These are phyloP conservation scores for Rhizoclosmatium globosum DNA, from an alignment of 192 early-diverging fungal species.

Conservation along the genomic window DNA sequence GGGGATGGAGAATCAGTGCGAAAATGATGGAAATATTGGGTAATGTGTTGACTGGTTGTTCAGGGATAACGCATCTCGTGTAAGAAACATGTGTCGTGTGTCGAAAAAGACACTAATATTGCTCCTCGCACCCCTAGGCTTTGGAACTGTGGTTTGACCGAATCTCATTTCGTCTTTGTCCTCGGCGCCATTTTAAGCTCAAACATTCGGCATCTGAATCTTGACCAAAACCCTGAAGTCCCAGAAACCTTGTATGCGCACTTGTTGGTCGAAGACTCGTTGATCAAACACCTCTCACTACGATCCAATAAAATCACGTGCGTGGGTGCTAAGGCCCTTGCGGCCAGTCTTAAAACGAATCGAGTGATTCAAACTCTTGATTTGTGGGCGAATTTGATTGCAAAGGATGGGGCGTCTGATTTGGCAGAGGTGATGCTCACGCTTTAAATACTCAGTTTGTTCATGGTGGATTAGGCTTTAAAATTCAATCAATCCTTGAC, in stretches of 20 bases:
- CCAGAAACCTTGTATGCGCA: slow-evolving; percentile 46
- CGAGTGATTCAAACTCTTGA: slow-evolving; percentile 44
- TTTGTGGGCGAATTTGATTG: slow-evolving; percentile 58
- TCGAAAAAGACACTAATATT: not conserved
- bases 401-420: slow-evolving; percentile 53
- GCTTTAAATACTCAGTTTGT: not conserved
- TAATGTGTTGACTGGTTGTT: slow-evolving; percentile 34
- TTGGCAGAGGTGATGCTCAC: slow-evolving; percentile 52
- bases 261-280: slow-evolving; percentile 52
- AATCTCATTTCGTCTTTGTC: slow-evolving; percentile 45
- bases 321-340: slow-evolving; percentile 48
- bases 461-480: slow-evolving; percentile 35
- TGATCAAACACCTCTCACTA: slow-evolving; percentile 45
- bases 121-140: slow-evolving; percentile 31
- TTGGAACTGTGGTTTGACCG: slow-evolving; percentile 61
- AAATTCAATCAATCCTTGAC: slow-evolving; percentile 53
- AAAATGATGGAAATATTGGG: slow-evolving; percentile 43
- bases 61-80: slow-evolving; percentile 44
- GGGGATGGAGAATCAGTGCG: slow-evolving; percentile 53
- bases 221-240: slow-evolving; percentile 60
- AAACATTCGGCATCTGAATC: slow-evolving; percentile 42
- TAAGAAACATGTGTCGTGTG: slow-evolving; percentile 32
- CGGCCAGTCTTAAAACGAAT: slow-evolving; percentile 49
- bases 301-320: slow-evolving; percentile 54
- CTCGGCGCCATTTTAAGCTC: slow-evolving; percentile 35